Conservation (phyloP, 2,329 filamentous ascomycete genomes). For the Ophiostoma angusticollis region DNA sequence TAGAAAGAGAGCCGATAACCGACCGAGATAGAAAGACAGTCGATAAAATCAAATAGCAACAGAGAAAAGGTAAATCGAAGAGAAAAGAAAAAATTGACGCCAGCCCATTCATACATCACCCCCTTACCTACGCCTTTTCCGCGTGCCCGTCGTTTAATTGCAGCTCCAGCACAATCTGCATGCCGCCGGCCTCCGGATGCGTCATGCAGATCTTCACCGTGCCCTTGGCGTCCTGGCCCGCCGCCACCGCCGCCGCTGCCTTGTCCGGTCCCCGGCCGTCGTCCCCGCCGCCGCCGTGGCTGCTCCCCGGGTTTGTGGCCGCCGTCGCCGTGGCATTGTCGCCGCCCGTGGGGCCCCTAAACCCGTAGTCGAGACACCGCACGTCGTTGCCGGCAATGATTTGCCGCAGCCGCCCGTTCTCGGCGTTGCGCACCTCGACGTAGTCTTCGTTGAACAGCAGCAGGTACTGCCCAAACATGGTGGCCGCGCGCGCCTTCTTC, state of each 20-base stretch:
- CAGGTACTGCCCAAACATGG: conserved; percentile 83
- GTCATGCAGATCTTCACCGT: conserved; percentile 93
- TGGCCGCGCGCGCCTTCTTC: conserved; percentile 65
- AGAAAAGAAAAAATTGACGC: no score
- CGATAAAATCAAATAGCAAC: no score
- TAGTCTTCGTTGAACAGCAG: conserved; percentile 93
- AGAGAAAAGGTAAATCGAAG: no score
- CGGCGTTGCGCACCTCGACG: conserved; percentile 90
- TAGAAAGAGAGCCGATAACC: no score
- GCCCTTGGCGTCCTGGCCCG: conserved; percentile 40
- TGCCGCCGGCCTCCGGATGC: conserved; percentile 73
- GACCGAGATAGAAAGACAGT: no score
- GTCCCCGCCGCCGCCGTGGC: conserved; percentile 19
- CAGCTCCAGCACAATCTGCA: conserved; percentile 85
- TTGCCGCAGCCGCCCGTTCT: conserved; percentile 85
- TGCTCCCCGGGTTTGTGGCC: neutral
- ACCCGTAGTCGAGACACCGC: conserved; percentile 76
- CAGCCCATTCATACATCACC: no score
- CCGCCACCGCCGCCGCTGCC: conserved; percentile 17
- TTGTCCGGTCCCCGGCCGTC: no score
- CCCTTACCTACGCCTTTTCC: conserved; percentile 26
- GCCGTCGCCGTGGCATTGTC: conserved; percentile 21
- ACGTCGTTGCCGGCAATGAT: conserved; percentile 90
- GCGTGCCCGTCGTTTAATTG: conserved; percentile 76
- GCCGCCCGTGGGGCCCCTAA: conserved; percentile 44